Percentiles rank a stretch among this genome's conserved stretches.
phyloP scores from a whole-genome alignment of 2,329 filamentous ascomycete genomes.

The Saccharata proteae region DNA sequence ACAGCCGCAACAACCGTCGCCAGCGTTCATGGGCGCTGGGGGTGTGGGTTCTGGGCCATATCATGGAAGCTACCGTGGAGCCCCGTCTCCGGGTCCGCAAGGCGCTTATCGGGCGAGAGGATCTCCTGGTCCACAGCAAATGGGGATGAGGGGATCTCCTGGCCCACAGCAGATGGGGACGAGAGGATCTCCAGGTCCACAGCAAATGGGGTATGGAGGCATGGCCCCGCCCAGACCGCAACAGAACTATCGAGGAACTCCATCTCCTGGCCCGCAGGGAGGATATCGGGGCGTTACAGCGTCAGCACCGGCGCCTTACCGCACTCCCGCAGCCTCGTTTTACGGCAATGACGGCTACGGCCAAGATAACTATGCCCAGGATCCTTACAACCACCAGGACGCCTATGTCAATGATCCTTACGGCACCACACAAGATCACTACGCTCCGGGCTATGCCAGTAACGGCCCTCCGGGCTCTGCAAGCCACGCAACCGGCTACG shows the following conservation, averaged over 20 bases:
- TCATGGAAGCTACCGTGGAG: too few relatives aligned
- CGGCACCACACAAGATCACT: neutral
- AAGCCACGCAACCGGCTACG: constrained; percentile 8
- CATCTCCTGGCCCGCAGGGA: too few relatives aligned
- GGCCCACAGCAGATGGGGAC: neutral
- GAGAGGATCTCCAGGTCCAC: neutral
- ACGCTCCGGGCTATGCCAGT: constrained; percentile 2
- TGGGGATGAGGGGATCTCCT: neutral
- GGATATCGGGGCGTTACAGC: neutral
- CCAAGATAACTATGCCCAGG: constrained; percentile 3
- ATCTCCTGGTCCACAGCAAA: too few relatives aligned
- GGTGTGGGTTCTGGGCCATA: too few relatives aligned
- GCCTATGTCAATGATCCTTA: constrained; percentile 1
- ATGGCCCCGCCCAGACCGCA: too few relatives aligned
- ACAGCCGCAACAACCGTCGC: constrained; percentile 2
- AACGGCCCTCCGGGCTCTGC: constrained; percentile 5
- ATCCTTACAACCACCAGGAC: constrained; percentile 5
- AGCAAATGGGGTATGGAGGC: neutral
- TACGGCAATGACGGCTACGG: constrained; percentile 2
- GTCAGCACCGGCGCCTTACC: neutral
- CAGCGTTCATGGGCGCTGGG: too few relatives aligned
- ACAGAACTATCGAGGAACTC: too few relatives aligned
- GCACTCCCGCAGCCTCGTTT: constrained; percentile 1
- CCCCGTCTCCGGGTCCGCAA: too few relatives aligned
- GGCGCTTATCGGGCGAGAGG: too few relatives aligned